These are phyloP conservation scores for Lactuca sativa DNA, from an alignment of 129 eudicot genomes.

Conservation along the genomic window DNA sequence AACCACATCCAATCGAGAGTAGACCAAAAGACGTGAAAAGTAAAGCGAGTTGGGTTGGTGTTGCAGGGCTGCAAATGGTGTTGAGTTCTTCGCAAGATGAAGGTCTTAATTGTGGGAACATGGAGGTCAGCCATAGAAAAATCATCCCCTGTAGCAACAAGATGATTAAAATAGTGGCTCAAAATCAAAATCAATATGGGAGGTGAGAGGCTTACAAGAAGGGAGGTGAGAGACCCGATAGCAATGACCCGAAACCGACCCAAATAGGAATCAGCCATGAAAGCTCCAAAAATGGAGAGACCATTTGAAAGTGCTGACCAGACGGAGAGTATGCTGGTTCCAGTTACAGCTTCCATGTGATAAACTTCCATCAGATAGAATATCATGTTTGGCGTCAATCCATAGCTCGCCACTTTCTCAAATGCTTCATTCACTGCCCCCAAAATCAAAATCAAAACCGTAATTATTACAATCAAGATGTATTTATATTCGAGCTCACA, in stretches of 20 bases:
- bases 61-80: neutral
- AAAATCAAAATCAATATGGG: too few species aligned
- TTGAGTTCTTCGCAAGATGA: neutral
- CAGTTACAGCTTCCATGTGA: too few species aligned
- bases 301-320: constrained; percentile 20
- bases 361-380: too few species aligned
- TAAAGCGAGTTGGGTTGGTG: neutral
- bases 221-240: neutral
- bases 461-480: neutral
- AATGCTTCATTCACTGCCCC: constrained; percentile 35
- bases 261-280: constrained; percentile 40
- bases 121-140: neutral
- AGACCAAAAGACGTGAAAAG: neutral
- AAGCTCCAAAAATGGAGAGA: constrained; percentile 42
- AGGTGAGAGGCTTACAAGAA: constrained; percentile 27
- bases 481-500: too few species aligned
- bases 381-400: neutral
- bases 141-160: neutral
- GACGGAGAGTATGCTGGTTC: too few species aligned
- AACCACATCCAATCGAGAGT: constrained; percentile 48
- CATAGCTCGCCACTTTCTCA: constrained; percentile 38
- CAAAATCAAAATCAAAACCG: neutral
- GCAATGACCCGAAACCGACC: constrained; percentile 32
- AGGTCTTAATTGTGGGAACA: neutral
- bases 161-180: too few species aligned